These are phyloP conservation scores for Lepidium sativum DNA, from an alignment of 345 rosid species.

Conservation along the genomic window DNA sequence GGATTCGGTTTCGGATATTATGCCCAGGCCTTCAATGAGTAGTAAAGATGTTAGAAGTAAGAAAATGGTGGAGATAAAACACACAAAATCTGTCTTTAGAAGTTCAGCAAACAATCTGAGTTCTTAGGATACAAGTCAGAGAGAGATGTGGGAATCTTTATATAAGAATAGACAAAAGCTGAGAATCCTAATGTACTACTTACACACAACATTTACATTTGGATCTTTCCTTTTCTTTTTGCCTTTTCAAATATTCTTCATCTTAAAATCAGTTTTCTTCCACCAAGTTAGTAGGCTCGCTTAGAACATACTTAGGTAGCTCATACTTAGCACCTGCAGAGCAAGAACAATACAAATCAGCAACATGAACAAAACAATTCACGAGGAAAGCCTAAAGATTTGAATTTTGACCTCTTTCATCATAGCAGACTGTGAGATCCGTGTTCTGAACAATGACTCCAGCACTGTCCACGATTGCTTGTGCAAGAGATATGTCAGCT, in stretches of 20 bases:
- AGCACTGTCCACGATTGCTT: constrained; percentile 79
- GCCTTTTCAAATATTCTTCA: constrained; percentile 11
- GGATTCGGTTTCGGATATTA: too few relatives aligned
- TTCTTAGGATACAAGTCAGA: constrained; percentile 13
- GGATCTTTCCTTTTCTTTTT: background rate
- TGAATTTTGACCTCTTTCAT: constrained; percentile 61
- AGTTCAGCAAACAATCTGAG: constrained; percentile 10
- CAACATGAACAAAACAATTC: background rate
- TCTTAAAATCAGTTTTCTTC: constrained; percentile 32
- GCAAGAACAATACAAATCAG: background rate
- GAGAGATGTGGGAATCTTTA: background rate
- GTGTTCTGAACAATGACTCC: constrained; percentile 77
- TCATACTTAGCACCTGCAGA: constrained; percentile 89
- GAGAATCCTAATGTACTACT: constrained; percentile 30
- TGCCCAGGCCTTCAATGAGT: too few relatives aligned
- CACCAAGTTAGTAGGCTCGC: constrained; percentile 87
- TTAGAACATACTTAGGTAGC: constrained; percentile 82
- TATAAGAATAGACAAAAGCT: constrained; percentile 17
- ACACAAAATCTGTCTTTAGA: background rate
- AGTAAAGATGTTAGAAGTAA: too few relatives aligned
- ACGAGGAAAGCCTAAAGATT: background rate
- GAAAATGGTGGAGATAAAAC: too few relatives aligned
- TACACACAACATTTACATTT: constrained; percentile 25
- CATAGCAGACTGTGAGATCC: constrained; percentile 76
- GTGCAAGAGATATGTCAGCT: constrained; percentile 61